Conservation (phyloP, 2,329 filamentous ascomycete genomes). For the Thelonectria olida region DNA sequence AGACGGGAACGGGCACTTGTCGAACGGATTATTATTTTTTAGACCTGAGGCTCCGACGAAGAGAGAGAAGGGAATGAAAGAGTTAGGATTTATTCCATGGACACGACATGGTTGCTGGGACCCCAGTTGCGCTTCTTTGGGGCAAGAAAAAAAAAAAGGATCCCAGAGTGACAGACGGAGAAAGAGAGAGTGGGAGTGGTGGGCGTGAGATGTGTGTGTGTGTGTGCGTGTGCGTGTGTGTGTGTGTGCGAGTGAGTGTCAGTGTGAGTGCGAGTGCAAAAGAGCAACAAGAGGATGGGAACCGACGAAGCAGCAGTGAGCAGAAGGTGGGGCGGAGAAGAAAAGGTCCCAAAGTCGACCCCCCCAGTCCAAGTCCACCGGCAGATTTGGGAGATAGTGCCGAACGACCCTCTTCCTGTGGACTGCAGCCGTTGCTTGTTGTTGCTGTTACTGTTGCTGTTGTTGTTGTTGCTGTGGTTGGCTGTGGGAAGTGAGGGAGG, state of each 20-base stretch:
- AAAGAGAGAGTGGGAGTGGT: slow-evolving; percentile 16
- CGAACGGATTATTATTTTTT: background rate
- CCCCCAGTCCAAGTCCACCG: background rate
- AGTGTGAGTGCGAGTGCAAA: background rate
- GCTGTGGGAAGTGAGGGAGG: background rate
- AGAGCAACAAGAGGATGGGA: background rate
- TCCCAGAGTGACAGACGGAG: background rate
- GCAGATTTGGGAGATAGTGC: slow-evolving; percentile 3
- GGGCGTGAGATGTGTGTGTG: slow-evolving; percentile 38
- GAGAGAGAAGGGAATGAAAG: slow-evolving; percentile 40
- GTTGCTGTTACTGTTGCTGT: too few relatives aligned
- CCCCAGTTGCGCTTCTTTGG: slow-evolving; percentile 36
- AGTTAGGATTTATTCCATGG: slow-evolving; percentile 43
- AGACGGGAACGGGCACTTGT: slow-evolving; percentile 14
- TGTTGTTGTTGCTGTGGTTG: too few relatives aligned
- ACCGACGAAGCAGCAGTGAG: background rate
- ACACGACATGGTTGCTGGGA: slow-evolving; percentile 42
- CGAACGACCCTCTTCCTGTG: background rate
- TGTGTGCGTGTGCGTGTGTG: slow-evolving; percentile 27
- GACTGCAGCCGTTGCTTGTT: too few relatives aligned
- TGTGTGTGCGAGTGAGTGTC: slow-evolving; percentile 36
- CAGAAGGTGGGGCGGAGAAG: background rate
- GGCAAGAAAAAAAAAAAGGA: slow-evolving; percentile 11
- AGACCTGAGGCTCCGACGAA: slow-evolving; percentile 39
- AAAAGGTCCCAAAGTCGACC: background rate